Base-by-base conservation (phyloP, 2,329 filamentous ascomycete genomes). In the Talaromyces albobiverticillius region DNA sequence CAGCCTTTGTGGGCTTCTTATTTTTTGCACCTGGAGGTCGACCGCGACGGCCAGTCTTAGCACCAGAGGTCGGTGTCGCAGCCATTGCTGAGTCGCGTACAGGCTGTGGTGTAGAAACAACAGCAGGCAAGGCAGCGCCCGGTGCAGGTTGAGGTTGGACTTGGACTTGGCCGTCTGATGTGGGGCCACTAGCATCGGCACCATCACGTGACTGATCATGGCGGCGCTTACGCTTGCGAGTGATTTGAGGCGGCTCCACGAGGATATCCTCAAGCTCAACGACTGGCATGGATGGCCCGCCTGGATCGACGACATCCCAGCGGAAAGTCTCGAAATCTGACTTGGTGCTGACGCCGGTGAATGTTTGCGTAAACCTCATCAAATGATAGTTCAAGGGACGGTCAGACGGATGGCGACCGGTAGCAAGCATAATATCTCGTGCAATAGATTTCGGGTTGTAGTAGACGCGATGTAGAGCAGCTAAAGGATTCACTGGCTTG, bases 381-480 rank as follows among this genome's bases (percentile, higher is more conserved):
- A 87, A 69, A 69, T 87, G 84, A 26, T 76, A 73, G 61, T 88
- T 88, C 32, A 88, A 67, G 2, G 74, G 68, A 23, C 77, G 69
- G 66, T 84, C 80, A 9, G 78, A 78, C 0, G 84, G 84, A 64
- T 87, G 84, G 54, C 80, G 79, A 14, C 82, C 82, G 11, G 82
- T 76, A 14, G 82, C 81, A 47, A 87, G 77, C 10, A 88, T 70
- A 6, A 88, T 76, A 63, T 87, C 83, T 48, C 82, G 72, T 4
- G 84, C 84, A 56, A 88, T 84, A 0, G 82, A 87, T 42, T 77
- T 75, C 1, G 80, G 76, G 61, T 87, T 77, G 62, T 88, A 88
- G 14, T 68, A 74, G 5, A 74, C 74, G 56, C 79, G 79, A 23
- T 74, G 55, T 4, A 71, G 56, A 3, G 71, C 70, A 47, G 76